Evolutionary conservation across 73 alveolate species (phyloP).

Genomic region (Blepharisma japonicum): DNA sequence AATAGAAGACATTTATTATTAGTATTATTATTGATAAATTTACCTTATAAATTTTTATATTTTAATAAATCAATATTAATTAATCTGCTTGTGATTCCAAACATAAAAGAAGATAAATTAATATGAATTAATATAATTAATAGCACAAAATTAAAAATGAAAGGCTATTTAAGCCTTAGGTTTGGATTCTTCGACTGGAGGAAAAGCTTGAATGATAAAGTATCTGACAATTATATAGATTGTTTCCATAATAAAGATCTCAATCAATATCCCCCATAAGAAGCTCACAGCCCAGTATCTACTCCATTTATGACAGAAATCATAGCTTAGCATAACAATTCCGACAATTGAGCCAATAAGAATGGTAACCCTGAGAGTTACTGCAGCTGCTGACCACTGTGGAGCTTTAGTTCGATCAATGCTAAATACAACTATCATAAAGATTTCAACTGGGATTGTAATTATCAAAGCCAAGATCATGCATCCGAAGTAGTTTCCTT

Average conservation of each 20-base stretch:
- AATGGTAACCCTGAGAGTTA: neutral
- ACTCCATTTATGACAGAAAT: neutral
- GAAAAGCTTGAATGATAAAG: no score
- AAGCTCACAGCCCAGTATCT: slow-evolving; percentile 1
- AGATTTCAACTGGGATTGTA: neutral
- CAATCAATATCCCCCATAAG: neutral
- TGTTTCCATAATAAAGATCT: neutral
- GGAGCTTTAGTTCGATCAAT: neutral
- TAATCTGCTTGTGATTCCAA: no score
- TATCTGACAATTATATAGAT: neutral
- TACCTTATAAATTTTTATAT: no score
- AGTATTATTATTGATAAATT: no score
- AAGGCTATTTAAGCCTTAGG: no score
- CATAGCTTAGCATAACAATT: neutral
- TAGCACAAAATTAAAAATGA: no score
- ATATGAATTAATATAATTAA: no score
- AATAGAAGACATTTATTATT: no score
- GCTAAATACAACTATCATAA: neutral
- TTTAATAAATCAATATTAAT: no score
- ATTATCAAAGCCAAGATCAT: neutral
- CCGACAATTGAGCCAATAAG: neutral
- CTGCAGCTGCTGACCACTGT: neutral
- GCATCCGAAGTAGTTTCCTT: slow-evolving; percentile 14
- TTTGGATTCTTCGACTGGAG: no score
- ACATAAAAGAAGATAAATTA: no score